Evolutionary conservation across 1,284 basidiomycete species (phyloP).

Genomic region (Ceratobasidium sp.): DNA sequence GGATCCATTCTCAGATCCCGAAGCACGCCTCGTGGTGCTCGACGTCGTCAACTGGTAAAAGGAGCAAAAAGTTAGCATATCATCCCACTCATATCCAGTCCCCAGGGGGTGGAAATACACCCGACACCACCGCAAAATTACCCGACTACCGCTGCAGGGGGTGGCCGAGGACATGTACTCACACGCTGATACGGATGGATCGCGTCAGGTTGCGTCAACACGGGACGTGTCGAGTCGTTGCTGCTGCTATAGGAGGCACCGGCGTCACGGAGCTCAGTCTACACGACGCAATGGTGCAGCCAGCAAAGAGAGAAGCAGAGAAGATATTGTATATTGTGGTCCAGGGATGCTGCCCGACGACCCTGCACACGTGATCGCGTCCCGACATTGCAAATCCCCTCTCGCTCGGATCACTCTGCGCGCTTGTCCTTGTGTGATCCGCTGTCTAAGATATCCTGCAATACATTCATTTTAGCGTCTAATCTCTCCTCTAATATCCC

Average conservation of each 20-base stretch:
- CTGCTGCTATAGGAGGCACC: not conserved
- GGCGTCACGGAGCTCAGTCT: not conserved
- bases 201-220: not conserved
- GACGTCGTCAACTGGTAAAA: not conserved
- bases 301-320: conserved; percentile 31
- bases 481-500: not conserved
- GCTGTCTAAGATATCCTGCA: not conserved
- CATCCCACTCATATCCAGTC: too few relatives aligned
- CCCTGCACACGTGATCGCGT: conserved; percentile 34
- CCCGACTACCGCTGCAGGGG: too few relatives aligned
- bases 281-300: not conserved
- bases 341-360: conserved; percentile 21
- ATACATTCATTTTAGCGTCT: not conserved
- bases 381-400: not conserved
- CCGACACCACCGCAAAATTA: too few relatives aligned
- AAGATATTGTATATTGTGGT: conserved; percentile 23
- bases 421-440: too few relatives aligned
- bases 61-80: not conserved
- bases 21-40: not conserved
- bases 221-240: not conserved
- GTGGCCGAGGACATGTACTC: too few relatives aligned
- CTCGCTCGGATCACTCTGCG: not conserved
- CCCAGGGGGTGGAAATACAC: too few relatives aligned
- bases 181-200: not conserved
- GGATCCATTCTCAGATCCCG: conserved; percentile 17